These are phyloP conservation scores for Didymella exigua DNA, from an alignment of 2,329 filamentous ascomycete genomes.

Conservation along the genomic window DNA sequence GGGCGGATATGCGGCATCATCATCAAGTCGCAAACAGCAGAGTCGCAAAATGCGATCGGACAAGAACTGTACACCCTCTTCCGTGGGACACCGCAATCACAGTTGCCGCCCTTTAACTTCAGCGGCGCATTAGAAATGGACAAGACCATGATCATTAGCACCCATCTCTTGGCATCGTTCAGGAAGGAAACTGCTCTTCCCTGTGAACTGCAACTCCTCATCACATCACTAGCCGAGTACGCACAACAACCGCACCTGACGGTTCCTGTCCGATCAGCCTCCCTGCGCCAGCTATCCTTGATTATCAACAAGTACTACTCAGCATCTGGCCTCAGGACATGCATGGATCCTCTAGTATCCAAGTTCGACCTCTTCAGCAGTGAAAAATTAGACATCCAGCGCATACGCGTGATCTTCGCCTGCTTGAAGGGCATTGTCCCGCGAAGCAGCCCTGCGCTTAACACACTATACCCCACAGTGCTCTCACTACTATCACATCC, in stretches of 20 bases:
- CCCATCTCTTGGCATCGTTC: slow-evolving; percentile 61
- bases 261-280: slow-evolving; percentile 38
- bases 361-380: slow-evolving; percentile 40
- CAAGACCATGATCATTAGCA: slow-evolving; percentile 61
- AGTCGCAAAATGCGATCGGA: slow-evolving; percentile 59
- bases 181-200: slow-evolving; percentile 44
- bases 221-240: slow-evolving; percentile 48
- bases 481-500: slow-evolving; percentile 58
- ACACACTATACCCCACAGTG: slow-evolving; percentile 51
- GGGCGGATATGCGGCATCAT: slow-evolving; percentile 67
- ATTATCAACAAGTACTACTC: slow-evolving; percentile 57
- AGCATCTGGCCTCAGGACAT: slow-evolving; percentile 47
- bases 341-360: slow-evolving; percentile 48
- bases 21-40: slow-evolving; percentile 58
- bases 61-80: slow-evolving; percentile 63
- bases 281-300: slow-evolving; percentile 53
- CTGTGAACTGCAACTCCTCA: slow-evolving; percentile 38
- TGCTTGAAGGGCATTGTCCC: slow-evolving; percentile 66
- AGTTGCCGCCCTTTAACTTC: slow-evolving; percentile 41
- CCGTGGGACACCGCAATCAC: slow-evolving; percentile 37
- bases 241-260: slow-evolving; percentile 38
- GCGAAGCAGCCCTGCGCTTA: slow-evolving; percentile 56
- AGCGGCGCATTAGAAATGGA: slow-evolving; percentile 43
- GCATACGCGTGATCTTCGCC: slow-evolving; percentile 64
- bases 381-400: slow-evolving; percentile 44